Conservation (phyloP, 2,329 filamentous ascomycete genomes). For the Paecilomyces niveus region DNA sequence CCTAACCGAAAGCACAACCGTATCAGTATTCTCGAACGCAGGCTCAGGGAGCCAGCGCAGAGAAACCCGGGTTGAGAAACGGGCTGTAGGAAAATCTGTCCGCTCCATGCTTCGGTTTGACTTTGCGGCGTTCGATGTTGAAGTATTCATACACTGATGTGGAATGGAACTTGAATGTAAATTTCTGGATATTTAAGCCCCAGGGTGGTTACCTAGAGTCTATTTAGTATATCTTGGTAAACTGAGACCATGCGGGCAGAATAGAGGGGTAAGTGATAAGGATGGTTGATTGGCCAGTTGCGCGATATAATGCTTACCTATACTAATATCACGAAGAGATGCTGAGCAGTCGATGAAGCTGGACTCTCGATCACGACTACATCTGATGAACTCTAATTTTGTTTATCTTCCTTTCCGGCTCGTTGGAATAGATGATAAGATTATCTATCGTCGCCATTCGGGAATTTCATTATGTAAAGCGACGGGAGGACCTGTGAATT, state of each 20-base stretch:
- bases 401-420: not conserved
- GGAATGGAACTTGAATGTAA: too few relatives aligned
- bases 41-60: conserved; percentile 37
- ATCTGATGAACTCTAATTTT: not conserved
- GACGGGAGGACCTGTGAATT: too few relatives aligned
- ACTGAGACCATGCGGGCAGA: not conserved
- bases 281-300: not conserved
- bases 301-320: not conserved
- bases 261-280: not conserved
- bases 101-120: not conserved
- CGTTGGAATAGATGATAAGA: not conserved
- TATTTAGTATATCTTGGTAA: not conserved
- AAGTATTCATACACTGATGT: not conserved
- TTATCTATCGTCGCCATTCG: not conserved
- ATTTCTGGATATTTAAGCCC: too few relatives aligned
- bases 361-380: not conserved
- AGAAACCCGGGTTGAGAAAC: conserved; percentile 33
- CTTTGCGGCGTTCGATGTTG: too few relatives aligned
- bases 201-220: not conserved
- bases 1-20: conserved; percentile 35
- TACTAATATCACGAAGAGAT: not conserved
- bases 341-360: not conserved
- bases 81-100: not conserved
- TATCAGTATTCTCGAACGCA: conserved; percentile 37
- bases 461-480: not conserved